phyloP scores from a whole-genome alignment of 1,284 basidiomycete species.

The Sanghuangporus weigelae region DNA sequence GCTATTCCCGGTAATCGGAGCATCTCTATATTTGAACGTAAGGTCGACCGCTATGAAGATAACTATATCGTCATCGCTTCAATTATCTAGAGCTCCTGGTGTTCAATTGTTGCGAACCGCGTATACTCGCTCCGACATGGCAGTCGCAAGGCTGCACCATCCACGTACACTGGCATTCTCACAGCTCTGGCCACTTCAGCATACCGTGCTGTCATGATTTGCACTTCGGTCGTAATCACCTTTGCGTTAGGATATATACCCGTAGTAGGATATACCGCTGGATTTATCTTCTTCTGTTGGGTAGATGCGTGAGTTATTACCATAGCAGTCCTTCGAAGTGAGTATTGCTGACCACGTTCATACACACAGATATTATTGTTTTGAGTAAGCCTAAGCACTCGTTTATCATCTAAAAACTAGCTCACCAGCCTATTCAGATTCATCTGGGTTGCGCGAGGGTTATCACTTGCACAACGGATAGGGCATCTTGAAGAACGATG shows the following conservation, averaged over 20 bases:
- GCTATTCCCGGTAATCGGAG: constrained; percentile 67
- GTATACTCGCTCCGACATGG: constrained; percentile 65
- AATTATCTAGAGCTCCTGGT: constrained; percentile 66
- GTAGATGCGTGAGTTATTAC: constrained; percentile 65
- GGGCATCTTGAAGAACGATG: constrained; percentile 78
- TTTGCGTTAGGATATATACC: constrained; percentile 62
- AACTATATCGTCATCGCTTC: background rate
- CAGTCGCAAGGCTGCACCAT: constrained; percentile 38
- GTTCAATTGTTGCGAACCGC: constrained; percentile 63
- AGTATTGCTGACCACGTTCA: constrained; percentile 10
- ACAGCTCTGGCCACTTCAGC: constrained; percentile 70
- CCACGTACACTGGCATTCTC: constrained; percentile 64
- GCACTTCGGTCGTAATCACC: constrained; percentile 67
- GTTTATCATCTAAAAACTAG: background rate
- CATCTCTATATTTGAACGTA: constrained; percentile 73
- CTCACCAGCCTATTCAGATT: constrained; percentile 40
- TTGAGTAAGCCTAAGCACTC: constrained; percentile 54
- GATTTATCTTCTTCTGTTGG: constrained; percentile 76
- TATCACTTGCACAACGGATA: constrained; percentile 62
- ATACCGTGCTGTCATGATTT: constrained; percentile 74
- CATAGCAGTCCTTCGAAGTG: constrained; percentile 5
- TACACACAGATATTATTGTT: constrained; percentile 73
- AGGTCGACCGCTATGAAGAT: constrained; percentile 26
- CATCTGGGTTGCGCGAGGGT: constrained; percentile 70
- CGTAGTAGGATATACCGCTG: constrained; percentile 49